Conservation (phyloP, 78 protist genomes). For the Dictyostelium capitatum region DNA sequence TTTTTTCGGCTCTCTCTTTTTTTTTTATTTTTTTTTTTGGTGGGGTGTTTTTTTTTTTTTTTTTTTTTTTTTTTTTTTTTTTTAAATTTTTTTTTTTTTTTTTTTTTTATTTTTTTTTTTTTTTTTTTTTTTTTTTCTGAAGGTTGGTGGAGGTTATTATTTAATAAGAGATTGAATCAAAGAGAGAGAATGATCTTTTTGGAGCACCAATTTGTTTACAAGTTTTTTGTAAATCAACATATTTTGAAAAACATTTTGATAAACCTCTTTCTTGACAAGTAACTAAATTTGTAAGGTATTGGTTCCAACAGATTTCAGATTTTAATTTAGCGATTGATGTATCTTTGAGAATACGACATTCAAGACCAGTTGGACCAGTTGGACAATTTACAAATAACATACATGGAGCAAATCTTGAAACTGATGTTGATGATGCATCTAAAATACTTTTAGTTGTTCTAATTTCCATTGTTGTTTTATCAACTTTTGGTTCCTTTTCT, state of each 20-base stretch:
- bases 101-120: not conserved
- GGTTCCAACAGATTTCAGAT: conserved; percentile 50
- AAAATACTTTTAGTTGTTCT: conserved; percentile 20
- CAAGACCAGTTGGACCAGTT: conserved; percentile 32
- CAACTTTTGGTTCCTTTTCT: not conserved
- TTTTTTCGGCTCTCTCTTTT: too few species aligned
- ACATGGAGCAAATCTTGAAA: conserved; percentile 65
- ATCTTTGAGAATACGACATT: conserved; percentile 44
- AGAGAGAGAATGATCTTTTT: not conserved
- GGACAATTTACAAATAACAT: conserved; percentile 68
- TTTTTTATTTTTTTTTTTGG: too few species aligned
- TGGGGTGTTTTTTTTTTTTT: too few species aligned
- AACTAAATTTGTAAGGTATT: not conserved
- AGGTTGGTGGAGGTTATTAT: too few species aligned
- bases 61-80: too few species aligned
- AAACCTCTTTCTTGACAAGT: conserved; percentile 40
- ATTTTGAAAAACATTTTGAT: conserved; percentile 33
- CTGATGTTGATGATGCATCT: conserved; percentile 23
- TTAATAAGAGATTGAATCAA: conserved; percentile 7
- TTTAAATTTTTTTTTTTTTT: too few species aligned
- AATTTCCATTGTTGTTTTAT: not conserved
- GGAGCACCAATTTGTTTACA: conserved; percentile 11
- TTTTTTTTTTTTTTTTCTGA: not conserved
- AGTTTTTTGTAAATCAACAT: conserved; percentile 31
- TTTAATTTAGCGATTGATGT: conserved; percentile 28